Evolutionary conservation across 2,329 filamentous ascomycete genomes (phyloP), one percentile per base, ranked within the genome.

Genomic region (Colletotrichum higginsianum): DNA sequence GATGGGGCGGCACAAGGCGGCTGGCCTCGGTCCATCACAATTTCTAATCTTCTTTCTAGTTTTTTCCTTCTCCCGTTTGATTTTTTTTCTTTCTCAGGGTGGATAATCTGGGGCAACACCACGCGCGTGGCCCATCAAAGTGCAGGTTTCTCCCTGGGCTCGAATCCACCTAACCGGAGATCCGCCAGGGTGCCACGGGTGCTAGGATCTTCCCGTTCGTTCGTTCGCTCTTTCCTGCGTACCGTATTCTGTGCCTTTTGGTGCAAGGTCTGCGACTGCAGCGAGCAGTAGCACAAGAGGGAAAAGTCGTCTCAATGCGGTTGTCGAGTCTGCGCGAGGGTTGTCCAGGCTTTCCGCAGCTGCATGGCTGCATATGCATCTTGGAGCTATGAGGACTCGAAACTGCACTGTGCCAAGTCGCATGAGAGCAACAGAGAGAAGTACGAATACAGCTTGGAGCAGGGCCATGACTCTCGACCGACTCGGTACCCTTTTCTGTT

Each of bases 41-140:
- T 38, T 61, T 52, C 40, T 44, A 23, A 26, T 26, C 40, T 47
- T 11, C 44, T n/a, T 35, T 56, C 57, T 30, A n/a, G 26, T 44
- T 55, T 50, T 49, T 8, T 5, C 12, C 30, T n/a, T 55, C 18
- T 26, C 15, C 15, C 9, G 26, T 55, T 23, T 47, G 40, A 40
- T n/a, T 61, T 57, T 23, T 47, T 9, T 9, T 9, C 8, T 35
- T 35, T 35, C 30, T 35, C 52, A 42, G 52, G 49, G 62, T 71
- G 67, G 67, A 71, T 71, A 67, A 68, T 57, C 67, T 62, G 67
- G 67, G 64, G 67, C 60, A 64, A 61, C 26, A 67, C 50, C 63
- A 71, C 64, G 67, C 56, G 30, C 30, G 30, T 35, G 67, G 56
- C 67, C 49, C 46, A 40, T 57, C 63, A n/a, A 50, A 55, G 52